Percentiles rank a stretch among this genome's conserved stretches.
phyloP scores from a whole-genome alignment of 192 early-diverging fungal species.

The Entrophospora sp. region DNA sequence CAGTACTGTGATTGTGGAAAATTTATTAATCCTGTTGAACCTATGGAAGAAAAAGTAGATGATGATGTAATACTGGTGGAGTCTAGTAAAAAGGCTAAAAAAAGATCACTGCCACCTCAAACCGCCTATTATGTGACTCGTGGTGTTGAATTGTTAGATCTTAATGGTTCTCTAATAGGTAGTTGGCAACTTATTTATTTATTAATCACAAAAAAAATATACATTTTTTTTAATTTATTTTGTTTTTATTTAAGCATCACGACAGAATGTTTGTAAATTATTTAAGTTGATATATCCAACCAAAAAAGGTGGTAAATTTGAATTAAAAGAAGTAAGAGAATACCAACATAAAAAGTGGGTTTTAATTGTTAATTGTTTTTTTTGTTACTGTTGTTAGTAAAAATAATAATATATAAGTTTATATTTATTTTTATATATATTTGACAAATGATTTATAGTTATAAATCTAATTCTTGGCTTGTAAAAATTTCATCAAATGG shows the following conservation, averaged over 20 bases:
- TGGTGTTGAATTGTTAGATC: slow-evolving; percentile 78
- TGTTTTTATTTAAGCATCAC: no score
- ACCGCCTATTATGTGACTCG: slow-evolving; percentile 79
- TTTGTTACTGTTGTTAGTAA: no score
- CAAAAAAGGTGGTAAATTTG: slow-evolving; percentile 58
- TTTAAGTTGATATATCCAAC: slow-evolving; percentile 82
- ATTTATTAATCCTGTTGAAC: slow-evolving; percentile 61
- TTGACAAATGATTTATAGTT: slow-evolving; percentile 33
- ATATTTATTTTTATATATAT: no score
- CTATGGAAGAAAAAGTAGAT: slow-evolving; percentile 25
- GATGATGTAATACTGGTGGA: no score
- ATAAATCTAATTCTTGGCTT: slow-evolving; percentile 91
- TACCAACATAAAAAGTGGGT: slow-evolving; percentile 74
- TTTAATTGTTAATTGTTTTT: no score
- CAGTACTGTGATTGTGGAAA: slow-evolving; percentile 95
- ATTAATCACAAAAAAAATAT: no score
- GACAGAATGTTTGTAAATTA: slow-evolving; percentile 79
- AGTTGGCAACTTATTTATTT: no score
- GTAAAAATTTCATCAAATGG: slow-evolving; percentile 83
- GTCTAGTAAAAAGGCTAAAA: slow-evolving; percentile 20
- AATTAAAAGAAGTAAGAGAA: slow-evolving; percentile 64
- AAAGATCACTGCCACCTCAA: slow-evolving; percentile 28
- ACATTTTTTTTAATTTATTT: no score
- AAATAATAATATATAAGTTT: no score
- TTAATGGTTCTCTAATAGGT: no score